Evolutionary conservation across 257 asterid species (phyloP).

Genomic region (Forsythia viridissima): DNA sequence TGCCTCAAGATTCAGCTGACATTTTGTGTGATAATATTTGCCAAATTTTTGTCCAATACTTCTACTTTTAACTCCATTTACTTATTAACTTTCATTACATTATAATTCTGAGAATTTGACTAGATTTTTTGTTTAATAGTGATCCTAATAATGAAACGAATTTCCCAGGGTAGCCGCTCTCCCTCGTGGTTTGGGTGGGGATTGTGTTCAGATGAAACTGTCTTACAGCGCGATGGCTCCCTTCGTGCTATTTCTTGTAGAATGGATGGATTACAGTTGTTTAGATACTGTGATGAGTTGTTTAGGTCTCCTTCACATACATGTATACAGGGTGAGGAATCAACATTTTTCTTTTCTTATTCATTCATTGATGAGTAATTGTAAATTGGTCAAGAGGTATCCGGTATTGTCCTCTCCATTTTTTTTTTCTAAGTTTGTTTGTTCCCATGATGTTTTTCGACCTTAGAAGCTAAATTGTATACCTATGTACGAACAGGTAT

Average conservation of each 20-base stretch:
- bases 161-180: constrained; percentile 59
- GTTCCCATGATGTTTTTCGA: not conserved
- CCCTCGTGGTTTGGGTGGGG: constrained; percentile 49
- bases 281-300: constrained; percentile 46
- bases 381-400: too few relatives aligned
- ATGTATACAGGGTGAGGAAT: constrained; percentile 49
- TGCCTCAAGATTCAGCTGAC: too few relatives aligned
- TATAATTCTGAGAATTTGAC: too few relatives aligned
- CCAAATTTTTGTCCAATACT: too few relatives aligned
- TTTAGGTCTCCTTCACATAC: constrained; percentile 62
- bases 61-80: too few relatives aligned
- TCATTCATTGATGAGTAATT: not conserved
- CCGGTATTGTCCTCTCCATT: too few relatives aligned
- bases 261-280: constrained; percentile 69
- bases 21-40: too few relatives aligned
- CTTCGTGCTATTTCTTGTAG: constrained; percentile 46
- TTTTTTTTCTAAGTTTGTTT: too few relatives aligned
- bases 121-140: too few relatives aligned
- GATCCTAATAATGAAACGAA: not conserved
- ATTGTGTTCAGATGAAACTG: constrained; percentile 53
- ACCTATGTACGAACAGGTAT: constrained; percentile 36
- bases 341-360: not conserved
- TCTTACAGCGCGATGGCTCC: constrained; percentile 55
- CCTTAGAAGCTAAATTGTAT: not conserved
- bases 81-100: too few relatives aligned